These are phyloP conservation scores for Pochonia chlamydosporia DNA, from an alignment of 2,329 filamentous ascomycete genomes.

Conservation along the genomic window DNA sequence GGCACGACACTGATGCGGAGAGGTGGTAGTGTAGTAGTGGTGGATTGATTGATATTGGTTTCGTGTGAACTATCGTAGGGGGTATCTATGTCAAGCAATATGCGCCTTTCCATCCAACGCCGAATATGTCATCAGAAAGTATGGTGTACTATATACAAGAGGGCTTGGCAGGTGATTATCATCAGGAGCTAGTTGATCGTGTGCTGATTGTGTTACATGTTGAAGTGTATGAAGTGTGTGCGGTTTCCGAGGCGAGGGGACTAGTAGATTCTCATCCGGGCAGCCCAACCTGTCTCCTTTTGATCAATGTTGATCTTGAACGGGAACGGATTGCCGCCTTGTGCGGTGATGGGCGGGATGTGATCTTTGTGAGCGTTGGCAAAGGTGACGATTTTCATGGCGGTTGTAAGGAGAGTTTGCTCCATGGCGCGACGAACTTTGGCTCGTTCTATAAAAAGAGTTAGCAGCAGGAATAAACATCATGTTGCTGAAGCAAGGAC, in stretches of 20 bases:
- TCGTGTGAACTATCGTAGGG: constrained; percentile 3
- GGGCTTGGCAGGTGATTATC: background rate
- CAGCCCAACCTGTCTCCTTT: constrained; percentile 69
- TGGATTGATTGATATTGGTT: background rate
- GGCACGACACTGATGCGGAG: background rate
- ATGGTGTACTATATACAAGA: background rate
- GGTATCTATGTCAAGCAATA: constrained; percentile 5
- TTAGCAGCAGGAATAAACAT: background rate
- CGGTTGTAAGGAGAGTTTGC: constrained; percentile 77
- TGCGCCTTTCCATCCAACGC: background rate
- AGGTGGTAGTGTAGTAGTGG: background rate
- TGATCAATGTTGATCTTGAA: constrained; percentile 90
- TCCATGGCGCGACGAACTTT: constrained; percentile 91
- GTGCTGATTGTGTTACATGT: background rate
- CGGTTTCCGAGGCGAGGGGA: constrained; percentile 5
- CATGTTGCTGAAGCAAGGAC: background rate
- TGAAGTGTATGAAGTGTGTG: background rate
- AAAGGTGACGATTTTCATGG: constrained; percentile 82
- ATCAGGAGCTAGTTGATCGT: background rate
- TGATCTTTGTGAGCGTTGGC: constrained; percentile 90
- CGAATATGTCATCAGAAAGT: background rate
- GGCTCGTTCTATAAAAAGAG: constrained; percentile 57
- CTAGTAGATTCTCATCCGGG: constrained; percentile 70
- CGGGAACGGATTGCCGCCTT: constrained; percentile 89
- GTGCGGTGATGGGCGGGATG: constrained; percentile 94